These are phyloP conservation scores for Corchorus olitorius DNA, from an alignment of 345 rosid species.

Conservation along the genomic window DNA sequence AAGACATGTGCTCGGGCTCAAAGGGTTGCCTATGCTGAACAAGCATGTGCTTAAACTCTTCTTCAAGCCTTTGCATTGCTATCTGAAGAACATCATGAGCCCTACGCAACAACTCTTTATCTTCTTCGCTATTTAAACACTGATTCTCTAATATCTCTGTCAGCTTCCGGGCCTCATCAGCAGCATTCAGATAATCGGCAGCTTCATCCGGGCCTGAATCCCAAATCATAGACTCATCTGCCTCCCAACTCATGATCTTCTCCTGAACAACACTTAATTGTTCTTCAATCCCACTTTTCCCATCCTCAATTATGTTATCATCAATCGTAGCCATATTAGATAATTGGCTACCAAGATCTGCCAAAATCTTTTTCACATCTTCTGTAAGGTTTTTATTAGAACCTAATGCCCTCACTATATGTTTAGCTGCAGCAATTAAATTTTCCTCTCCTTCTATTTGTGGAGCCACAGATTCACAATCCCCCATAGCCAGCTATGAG, in stretches of 20 bases:
- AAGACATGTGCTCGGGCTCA: conserved; percentile 68
- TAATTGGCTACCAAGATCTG: conserved; percentile 58
- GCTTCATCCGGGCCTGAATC: conserved; percentile 59
- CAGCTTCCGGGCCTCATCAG: conserved; percentile 54
- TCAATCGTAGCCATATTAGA: conserved; percentile 43
- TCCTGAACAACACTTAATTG: conserved; percentile 55
- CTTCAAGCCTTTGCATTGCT: conserved; percentile 87
- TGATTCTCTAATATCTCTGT: conserved; percentile 54
- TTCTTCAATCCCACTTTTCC: conserved; percentile 42
- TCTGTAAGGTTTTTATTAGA: conserved; percentile 60
- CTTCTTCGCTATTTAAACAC: conserved; percentile 28
- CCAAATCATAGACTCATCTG: conserved; percentile 81
- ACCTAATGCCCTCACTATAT: conserved; percentile 53
- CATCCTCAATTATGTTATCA: conserved; percentile 38
- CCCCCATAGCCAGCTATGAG: conserved; percentile 50
- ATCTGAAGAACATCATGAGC: conserved; percentile 80
- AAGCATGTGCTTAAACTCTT: conserved; percentile 76
- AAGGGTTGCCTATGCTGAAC: conserved; percentile 63
- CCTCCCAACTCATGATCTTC: conserved; percentile 68
- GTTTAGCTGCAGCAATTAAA: conserved; percentile 67
- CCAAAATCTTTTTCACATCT: conserved; percentile 59
- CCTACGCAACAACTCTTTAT: conserved; percentile 49
- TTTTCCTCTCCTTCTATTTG: conserved; percentile 55
- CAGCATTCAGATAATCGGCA: conserved; percentile 53
- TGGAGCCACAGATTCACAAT: conserved; percentile 28